Base-by-base conservation (phyloP, 305 asterid species). In the Caryopteris hybrid region DNA sequence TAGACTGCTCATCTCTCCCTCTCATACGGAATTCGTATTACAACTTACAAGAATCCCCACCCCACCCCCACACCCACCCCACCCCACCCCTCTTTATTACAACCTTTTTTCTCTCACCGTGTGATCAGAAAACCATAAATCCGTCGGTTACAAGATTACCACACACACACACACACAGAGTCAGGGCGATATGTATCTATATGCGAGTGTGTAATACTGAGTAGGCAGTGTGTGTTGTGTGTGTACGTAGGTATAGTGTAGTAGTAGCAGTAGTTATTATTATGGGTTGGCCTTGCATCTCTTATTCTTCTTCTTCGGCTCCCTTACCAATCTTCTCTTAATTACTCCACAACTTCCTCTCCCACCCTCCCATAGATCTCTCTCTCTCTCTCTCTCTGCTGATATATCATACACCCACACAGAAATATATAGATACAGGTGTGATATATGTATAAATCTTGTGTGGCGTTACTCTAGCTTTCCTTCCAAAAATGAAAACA, bases 391-490 rank as follows among this genome's bases (percentile, higher is more conserved):
- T 11, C 33, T 41, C 66, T 54, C 70, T 31, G 17, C 59, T 6
- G 3, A 57, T 56, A 64, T 4, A 42, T 14, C 46, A 21, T 17
- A 18, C 27, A 31, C 0, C 16, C 10, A 60, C 10, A 34, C 1
- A 41, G 3, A 63, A 3, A 69, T 34, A 53, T 67, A 57, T 25
- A 31, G 0, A 31, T 5, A 27, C 33, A 27, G 3, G 5, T 5
- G 6, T 31, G n/a, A 25, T 25, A 25, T 25, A 25, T 4, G 4
- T 25, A 25, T 25, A 25, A 25, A 1, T 25, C 4, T 4, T 25
- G 31, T 25, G 46, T 51, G 73, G 79, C 81, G 85, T 85, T 85
- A 79, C 87, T n/a, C n/a, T n/a, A n/a, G n/a, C n/a, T n/a, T n/a
- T n/a, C n/a, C 67, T 51, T 51, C 74, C 73, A 73, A 77, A 76